Evolutionary conservation across 2,329 filamentous ascomycete species (phyloP).

Genomic region (Cyclaneusma minus): DNA sequence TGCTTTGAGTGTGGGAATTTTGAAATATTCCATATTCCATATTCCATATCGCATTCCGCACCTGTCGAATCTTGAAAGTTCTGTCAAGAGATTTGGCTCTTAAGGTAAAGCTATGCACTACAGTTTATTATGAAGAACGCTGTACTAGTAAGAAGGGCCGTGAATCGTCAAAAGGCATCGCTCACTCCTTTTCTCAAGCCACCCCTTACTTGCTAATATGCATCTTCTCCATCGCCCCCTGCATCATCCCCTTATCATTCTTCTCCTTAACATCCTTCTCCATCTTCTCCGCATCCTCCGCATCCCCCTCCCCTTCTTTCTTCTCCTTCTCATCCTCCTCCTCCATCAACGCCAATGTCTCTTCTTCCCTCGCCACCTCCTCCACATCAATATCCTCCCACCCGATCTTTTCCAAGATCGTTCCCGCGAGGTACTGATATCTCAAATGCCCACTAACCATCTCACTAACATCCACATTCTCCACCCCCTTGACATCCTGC

Average conservation of each 20-base stretch:
- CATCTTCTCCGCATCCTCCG: slow-evolving; percentile 19
- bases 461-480: slow-evolving; percentile 42
- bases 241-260: slow-evolving; percentile 11
- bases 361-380: slow-evolving; percentile 28
- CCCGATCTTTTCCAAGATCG: slow-evolving; percentile 48
- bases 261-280: slow-evolving; percentile 13
- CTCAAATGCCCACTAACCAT: slow-evolving; percentile 53
- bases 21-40: no score
- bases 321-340: slow-evolving; percentile 22
- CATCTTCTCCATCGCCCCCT: slow-evolving; percentile 11
- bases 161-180: no score
- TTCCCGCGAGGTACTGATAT: slow-evolving; percentile 52
- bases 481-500: slow-evolving; percentile 48
- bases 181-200: no score
- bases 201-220: no score
- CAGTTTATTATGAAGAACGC: no score
- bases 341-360: slow-evolving; percentile 25
- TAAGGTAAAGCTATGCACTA: no score
- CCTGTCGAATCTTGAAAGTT: no score
- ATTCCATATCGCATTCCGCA: no score
- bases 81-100: no score
- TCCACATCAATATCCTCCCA: slow-evolving; percentile 38
- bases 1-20: no score
- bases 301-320: slow-evolving; percentile 11
- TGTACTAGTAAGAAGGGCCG: no score